Conservation (phyloP, 2,329 filamentous ascomycete genomes). For the Epichloe sp. region DNA sequence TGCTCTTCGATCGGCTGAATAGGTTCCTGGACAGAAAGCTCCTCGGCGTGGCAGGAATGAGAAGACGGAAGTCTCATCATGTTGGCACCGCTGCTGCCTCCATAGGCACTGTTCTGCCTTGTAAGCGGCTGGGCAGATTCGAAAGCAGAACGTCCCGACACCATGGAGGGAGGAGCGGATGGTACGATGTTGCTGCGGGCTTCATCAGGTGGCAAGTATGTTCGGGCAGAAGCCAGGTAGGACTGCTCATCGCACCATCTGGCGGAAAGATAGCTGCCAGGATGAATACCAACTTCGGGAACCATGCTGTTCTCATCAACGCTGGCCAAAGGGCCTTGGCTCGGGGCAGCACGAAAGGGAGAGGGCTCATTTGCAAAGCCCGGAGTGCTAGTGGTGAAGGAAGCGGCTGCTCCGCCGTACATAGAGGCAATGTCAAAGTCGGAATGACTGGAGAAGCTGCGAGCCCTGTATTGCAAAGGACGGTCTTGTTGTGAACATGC, state of each 20-base stretch:
- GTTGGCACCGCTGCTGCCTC: constrained; percentile 17
- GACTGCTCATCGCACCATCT: constrained; percentile 13
- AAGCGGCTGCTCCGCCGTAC: constrained; percentile 15
- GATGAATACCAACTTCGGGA: constrained; percentile 24
- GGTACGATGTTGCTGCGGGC: constrained; percentile 16
- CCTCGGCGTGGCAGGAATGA: constrained; percentile 18
- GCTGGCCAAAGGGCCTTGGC: constrained; percentile 19
- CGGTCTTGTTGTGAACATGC: constrained; percentile 17
- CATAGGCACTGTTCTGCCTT: constrained; percentile 28
- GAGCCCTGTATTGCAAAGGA: constrained; percentile 28
- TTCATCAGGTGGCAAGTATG: constrained; percentile 13
- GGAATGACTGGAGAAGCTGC: constrained; percentile 29
- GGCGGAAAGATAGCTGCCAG: constrained; percentile 24
- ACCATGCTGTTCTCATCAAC: constrained; percentile 22
- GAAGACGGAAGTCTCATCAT: constrained; percentile 27
- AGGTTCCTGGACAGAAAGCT: constrained; percentile 12
- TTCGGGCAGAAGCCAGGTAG: constrained; percentile 13
- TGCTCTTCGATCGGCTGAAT: constrained; percentile 5
- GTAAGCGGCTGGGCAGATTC: constrained; percentile 28
- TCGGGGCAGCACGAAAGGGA: constrained; percentile 18
- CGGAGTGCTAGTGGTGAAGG: constrained; percentile 6
- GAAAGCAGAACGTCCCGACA: constrained; percentile 25
- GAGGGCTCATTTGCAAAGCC: constrained; percentile 17
- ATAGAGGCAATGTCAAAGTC: constrained; percentile 17
- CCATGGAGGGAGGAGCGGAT: constrained; percentile 27